Percentiles rank a stretch among this genome's conserved stretches.
Evolutionary conservation across 768 basidiomycete genomes (phyloP).

Genomic region (Rhizopogon vesiculosus): DNA sequence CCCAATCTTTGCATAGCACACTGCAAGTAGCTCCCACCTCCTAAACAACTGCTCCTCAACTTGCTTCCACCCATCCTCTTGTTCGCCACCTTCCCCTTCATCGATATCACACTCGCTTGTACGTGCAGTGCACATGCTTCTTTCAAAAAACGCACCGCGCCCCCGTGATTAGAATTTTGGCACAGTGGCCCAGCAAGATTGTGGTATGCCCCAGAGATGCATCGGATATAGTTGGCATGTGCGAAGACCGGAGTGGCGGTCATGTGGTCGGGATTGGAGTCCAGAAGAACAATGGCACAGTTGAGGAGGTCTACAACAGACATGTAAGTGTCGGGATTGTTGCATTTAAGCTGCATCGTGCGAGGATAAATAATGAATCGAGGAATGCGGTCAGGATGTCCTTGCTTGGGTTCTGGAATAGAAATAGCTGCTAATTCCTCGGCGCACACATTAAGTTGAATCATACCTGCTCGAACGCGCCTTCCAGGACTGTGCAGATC

Average conservation of each 20-base stretch:
- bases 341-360: constrained; percentile 38
- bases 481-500: constrained; percentile 29
- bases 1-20: constrained; percentile 72
- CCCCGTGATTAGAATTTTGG: constrained; percentile 54
- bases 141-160: constrained; percentile 63
- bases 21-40: constrained; percentile 78
- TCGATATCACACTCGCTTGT: constrained; percentile 6
- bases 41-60: constrained; percentile 63
- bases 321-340: constrained; percentile 43
- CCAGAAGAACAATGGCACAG: constrained; percentile 31
- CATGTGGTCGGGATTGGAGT: constrained; percentile 5
- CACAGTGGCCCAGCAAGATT: constrained; percentile 67
- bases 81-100: constrained; percentile 19
- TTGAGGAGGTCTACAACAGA: constrained; percentile 42
- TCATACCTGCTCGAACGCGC: constrained; percentile 25
- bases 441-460: background rate
- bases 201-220: constrained; percentile 67
- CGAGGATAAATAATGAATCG: constrained; percentile 53
- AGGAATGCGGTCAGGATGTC: constrained; percentile 40
- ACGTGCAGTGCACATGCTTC: constrained; percentile 48
- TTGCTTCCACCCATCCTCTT: constrained; percentile 46
- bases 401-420: constrained; percentile 18
- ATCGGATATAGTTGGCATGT: constrained; percentile 55
- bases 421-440: background rate
- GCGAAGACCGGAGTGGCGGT: constrained; percentile 19